These are phyloP conservation scores for Abelmoschus esculentus DNA, from an alignment of 345 rosid genomes.

Conservation along the genomic window DNA sequence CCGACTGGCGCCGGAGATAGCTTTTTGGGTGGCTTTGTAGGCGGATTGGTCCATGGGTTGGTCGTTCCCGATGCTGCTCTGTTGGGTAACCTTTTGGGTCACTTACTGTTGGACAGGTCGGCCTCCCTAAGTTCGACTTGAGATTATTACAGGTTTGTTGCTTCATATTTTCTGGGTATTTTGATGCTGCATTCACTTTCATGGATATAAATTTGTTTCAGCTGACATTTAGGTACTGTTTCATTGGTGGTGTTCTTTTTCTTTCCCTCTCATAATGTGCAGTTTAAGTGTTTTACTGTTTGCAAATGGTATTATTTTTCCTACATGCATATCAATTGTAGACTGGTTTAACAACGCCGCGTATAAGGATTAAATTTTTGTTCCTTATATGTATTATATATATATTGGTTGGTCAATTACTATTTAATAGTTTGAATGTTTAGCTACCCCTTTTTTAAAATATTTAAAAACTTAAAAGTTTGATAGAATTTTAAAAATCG, in stretches of 20 bases:
- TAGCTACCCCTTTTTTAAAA: too few species aligned
- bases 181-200: background rate
- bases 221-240: background rate
- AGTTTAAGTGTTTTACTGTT: background rate
- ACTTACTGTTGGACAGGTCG: constrained; percentile 78
- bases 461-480: too few species aligned
- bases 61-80: constrained; percentile 81
- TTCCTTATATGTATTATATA: too few species aligned
- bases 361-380: too few species aligned
- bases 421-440: too few species aligned
- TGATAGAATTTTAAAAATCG: too few species aligned
- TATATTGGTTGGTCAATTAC: too few species aligned
- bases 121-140: constrained; percentile 62
- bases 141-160: constrained; percentile 59
- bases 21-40: constrained; percentile 70
- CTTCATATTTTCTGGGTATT: background rate
- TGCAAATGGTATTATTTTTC: background rate
- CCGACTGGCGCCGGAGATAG: constrained; percentile 98
- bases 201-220: background rate
- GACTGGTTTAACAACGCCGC: too few species aligned
- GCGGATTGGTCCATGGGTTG: constrained; percentile 71
- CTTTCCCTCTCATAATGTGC: background rate
- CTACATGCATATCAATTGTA: background rate
- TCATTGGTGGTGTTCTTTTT: background rate
- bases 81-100: constrained; percentile 83